These are phyloP conservation scores for Leptographium lundbergii DNA, from an alignment of 2,329 filamentous ascomycete genomes.

Conservation along the genomic window DNA sequence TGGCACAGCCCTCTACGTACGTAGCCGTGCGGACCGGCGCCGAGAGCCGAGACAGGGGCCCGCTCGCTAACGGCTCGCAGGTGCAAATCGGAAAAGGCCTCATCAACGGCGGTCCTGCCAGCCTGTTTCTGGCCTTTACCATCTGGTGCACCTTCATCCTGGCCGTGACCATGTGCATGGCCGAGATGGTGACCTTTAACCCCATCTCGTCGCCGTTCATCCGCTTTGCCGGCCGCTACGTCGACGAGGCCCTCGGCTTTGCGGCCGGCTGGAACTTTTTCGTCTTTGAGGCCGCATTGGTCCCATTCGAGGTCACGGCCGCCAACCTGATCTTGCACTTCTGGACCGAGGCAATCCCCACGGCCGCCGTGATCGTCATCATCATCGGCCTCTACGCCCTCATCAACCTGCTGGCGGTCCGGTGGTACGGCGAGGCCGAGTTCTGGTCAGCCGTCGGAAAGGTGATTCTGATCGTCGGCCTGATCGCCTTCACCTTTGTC, in stretches of 20 bases:
- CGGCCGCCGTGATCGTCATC: background rate
- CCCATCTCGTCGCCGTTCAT: conserved; percentile 39
- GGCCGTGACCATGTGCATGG: conserved; percentile 25
- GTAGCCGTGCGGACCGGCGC: background rate
- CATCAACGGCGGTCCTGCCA: conserved; percentile 12
- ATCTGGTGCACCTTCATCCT: conserved; percentile 22
- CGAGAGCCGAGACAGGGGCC: background rate
- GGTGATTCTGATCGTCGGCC: conserved; percentile 34
- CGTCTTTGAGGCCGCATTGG: conserved; percentile 1
- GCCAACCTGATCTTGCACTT: conserved; percentile 6
- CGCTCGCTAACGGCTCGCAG: background rate
- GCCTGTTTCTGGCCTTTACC: conserved; percentile 20
- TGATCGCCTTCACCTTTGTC: conserved; percentile 34
- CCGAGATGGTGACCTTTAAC: conserved; percentile 47
- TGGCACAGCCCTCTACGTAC: conserved; percentile 19
- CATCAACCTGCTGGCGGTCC: conserved; percentile 5
- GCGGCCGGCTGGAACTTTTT: conserved; percentile 37
- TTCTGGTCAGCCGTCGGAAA: conserved; percentile 21
- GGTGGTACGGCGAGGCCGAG: conserved; percentile 10
- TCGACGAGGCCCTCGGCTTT: conserved; percentile 32
- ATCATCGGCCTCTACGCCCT: conserved; percentile 17
- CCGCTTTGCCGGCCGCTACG: conserved; percentile 32
- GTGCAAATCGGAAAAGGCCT: conserved; percentile 4
- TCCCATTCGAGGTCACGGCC: conserved; percentile 2
- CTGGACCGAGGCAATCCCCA: conserved; percentile 9